Evolutionary conservation across 106 monocot genomes (phyloP).

Genomic region (Vanilla planifolia): DNA sequence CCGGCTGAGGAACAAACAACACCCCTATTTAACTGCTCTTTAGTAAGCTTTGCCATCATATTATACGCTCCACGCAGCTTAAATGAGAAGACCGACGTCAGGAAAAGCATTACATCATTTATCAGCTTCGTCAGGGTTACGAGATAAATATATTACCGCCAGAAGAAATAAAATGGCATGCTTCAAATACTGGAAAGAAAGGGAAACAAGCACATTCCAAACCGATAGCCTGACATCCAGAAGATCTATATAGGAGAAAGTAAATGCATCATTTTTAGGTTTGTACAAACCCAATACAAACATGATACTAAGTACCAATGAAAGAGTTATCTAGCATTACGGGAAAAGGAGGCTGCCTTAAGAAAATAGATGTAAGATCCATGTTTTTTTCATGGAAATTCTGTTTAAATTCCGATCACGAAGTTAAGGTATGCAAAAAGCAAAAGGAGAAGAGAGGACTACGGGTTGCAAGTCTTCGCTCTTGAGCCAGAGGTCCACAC

Average conservation of each 20-base stretch:
- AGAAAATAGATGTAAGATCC: neutral
- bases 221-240: neutral
- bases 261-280: neutral
- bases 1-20: conserved; percentile 97
- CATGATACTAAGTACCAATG: too few relatives aligned
- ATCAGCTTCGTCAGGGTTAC: neutral
- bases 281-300: too few relatives aligned
- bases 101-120: neutral
- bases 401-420: neutral
- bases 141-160: neutral
- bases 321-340: too few relatives aligned
- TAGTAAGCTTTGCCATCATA: conserved; percentile 91
- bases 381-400: neutral
- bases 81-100: conserved; percentile 85
- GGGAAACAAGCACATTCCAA: neutral
- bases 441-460: neutral
- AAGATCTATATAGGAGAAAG: neutral
- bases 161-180: neutral
- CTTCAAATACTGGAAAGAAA: neutral
- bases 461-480: conserved; percentile 91
- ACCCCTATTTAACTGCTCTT: conserved; percentile 63
- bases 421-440: neutral
- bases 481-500: conserved; percentile 72
- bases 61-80: conserved; percentile 94
- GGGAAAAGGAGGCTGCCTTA: too few relatives aligned